Conservation (phyloP, 257 asterid species). For the Ilex aquifolium region DNA sequence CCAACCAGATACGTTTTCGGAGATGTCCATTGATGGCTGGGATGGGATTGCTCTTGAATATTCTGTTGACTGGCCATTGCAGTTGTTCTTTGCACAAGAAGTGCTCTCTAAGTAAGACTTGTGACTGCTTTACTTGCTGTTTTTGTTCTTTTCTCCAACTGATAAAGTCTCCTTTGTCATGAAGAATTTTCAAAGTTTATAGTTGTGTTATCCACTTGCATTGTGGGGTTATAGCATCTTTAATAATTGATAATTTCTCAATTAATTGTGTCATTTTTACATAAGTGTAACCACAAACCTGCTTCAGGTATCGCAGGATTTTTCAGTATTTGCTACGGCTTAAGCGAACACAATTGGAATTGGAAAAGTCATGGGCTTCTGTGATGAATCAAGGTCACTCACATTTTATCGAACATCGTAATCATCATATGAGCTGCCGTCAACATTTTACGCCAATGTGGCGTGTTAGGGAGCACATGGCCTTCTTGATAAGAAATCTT, state of each 20-base stretch:
- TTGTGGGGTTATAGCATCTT: too few relatives aligned
- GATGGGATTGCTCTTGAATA: constrained; percentile 92
- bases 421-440: constrained; percentile 38
- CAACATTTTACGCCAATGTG: constrained; percentile 87
- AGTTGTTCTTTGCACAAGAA: constrained; percentile 83
- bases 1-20: constrained; percentile 53
- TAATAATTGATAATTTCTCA: too few relatives aligned
- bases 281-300: constrained; percentile 16
- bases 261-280: background rate
- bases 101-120: constrained; percentile 85
- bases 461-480: constrained; percentile 98
- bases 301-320: constrained; percentile 75
- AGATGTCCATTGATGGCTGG: constrained; percentile 88
- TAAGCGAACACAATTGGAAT: constrained; percentile 93
- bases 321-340: constrained; percentile 89
- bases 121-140: constrained; percentile 7
- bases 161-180: background rate
- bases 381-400: constrained; percentile 92
- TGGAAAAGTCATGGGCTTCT: constrained; percentile 97
- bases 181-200: too few relatives aligned
- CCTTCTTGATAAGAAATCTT: constrained; percentile 91
- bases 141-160: constrained; percentile 4
- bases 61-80: constrained; percentile 95
- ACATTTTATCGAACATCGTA: constrained; percentile 58
- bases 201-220: too few relatives aligned